These are phyloP conservation scores for Phytopythium ostracodes DNA, from an alignment of 352 stramenopile species.

Conservation along the genomic window DNA sequence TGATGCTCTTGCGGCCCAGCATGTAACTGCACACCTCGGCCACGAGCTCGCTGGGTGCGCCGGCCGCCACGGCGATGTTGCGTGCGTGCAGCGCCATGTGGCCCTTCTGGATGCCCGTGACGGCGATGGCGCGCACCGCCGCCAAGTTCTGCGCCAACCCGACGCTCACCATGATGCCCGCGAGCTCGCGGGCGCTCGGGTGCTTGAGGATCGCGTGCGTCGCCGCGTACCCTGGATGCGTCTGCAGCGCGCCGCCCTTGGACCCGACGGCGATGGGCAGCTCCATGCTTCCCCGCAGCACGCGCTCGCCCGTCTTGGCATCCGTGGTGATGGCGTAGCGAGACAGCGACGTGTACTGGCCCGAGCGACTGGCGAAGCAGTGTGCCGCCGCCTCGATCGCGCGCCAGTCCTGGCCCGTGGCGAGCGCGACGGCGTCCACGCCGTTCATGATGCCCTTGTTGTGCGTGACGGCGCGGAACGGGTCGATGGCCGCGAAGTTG, in stretches of 20 bases:
- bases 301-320: slow-evolving; percentile 28
- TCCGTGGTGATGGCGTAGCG: slow-evolving; percentile 55
- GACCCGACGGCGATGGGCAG: slow-evolving; percentile 79
- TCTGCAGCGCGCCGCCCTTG: slow-evolving; percentile 79
- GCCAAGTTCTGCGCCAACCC: slow-evolving; percentile 86
- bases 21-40: slow-evolving; percentile 86
- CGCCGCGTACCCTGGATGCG: slow-evolving; percentile 71
- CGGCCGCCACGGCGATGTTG: slow-evolving; percentile 83
- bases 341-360: slow-evolving; percentile 78
- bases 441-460: slow-evolving; percentile 92
- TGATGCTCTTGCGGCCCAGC: slow-evolving; percentile 73
- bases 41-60: slow-evolving; percentile 74
- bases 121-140: slow-evolving; percentile 76
- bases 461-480: slow-evolving; percentile 82
- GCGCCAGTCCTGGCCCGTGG: slow-evolving; percentile 83
- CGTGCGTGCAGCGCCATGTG: slow-evolving; percentile 86
- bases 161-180: slow-evolving; percentile 73
- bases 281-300: slow-evolving; percentile 70
- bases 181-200: slow-evolving; percentile 54
- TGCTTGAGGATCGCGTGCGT: slow-evolving; percentile 78
- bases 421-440: slow-evolving; percentile 74
- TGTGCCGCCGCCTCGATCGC: slow-evolving; percentile 81
- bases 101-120: slow-evolving; percentile 85
- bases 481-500: slow-evolving; percentile 81
- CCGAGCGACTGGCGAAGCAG: slow-evolving; percentile 74